Evolutionary conservation across 306 rosid genomes (phyloP).

Genomic region (Sicyos baderoa): DNA sequence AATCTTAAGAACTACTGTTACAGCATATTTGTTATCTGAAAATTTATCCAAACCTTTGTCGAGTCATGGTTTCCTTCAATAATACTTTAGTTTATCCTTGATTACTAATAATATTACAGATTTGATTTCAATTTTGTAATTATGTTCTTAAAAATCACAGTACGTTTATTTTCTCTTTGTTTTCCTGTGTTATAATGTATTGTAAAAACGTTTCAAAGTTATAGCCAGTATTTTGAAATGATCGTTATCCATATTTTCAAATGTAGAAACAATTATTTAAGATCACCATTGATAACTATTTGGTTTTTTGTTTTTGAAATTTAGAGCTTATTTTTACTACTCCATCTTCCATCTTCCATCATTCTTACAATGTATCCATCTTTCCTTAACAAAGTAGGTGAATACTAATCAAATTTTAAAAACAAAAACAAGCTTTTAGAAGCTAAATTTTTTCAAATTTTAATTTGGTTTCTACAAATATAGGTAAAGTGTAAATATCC

Average conservation of each 20-base stretch:
- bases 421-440: too few species aligned
- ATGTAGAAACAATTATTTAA: neutral
- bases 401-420: too few species aligned
- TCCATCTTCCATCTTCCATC: too few species aligned
- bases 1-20: neutral
- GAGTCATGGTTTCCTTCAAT: constrained; percentile 1
- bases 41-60: constrained; percentile 14
- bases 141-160: neutral
- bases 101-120: neutral
- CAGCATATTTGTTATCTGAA: constrained; percentile 10
- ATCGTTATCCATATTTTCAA: neutral
- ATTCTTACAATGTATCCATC: too few species aligned
- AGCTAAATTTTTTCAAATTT: too few species aligned
- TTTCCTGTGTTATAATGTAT: neutral
- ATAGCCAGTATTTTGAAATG: neutral
- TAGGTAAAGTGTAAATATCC: too few species aligned
- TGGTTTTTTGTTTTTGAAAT: too few species aligned
- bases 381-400: too few species aligned
- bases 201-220: neutral
- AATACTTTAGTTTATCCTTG: neutral
- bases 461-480: too few species aligned
- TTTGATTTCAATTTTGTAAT: neutral
- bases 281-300: too few species aligned
- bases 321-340: too few species aligned
- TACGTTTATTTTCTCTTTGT: too few species aligned